Conservation (phyloP, 2,329 filamentous ascomycete genomes). For the Beauveria asiatica region DNA sequence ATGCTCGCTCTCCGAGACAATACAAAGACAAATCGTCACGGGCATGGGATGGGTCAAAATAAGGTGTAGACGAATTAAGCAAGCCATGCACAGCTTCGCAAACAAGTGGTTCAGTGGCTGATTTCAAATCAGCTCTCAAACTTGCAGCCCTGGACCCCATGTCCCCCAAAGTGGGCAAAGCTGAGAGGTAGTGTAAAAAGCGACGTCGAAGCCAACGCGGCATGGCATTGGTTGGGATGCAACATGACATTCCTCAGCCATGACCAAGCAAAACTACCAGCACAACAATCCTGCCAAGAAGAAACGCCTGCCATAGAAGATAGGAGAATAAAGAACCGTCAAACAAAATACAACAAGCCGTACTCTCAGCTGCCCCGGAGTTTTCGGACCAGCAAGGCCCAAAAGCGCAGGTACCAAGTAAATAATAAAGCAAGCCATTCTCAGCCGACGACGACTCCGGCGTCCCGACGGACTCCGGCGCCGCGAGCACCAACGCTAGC, state of each 20-base stretch:
- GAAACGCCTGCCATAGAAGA: not conserved
- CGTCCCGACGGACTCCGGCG: conserved; percentile 1
- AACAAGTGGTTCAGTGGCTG: not conserved
- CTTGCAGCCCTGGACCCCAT: not conserved
- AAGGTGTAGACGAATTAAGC: not conserved
- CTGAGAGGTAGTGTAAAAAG: not conserved
- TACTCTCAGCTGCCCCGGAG: conserved; percentile 2
- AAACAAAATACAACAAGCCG: too few relatives aligned
- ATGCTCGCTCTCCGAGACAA: too few relatives aligned
- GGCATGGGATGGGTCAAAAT: too few relatives aligned
- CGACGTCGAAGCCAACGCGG: not conserved
- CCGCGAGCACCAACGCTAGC: not conserved
- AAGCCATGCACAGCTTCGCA: not conserved
- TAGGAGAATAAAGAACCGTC: too few relatives aligned
- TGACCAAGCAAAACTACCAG: not conserved
- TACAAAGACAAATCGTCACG: too few relatives aligned
- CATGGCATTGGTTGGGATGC: not conserved
- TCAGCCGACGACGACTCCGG: not conserved
- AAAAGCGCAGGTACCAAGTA: too few relatives aligned
- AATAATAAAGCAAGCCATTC: not conserved
- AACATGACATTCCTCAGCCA: not conserved
- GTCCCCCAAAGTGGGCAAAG: too few relatives aligned
- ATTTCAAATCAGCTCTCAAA: not conserved
- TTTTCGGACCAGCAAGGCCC: not conserved
- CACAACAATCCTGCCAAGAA: not conserved